Base-by-base conservation (phyloP, 2,329 filamentous ascomycete species). In the Botrytis squamosa region DNA sequence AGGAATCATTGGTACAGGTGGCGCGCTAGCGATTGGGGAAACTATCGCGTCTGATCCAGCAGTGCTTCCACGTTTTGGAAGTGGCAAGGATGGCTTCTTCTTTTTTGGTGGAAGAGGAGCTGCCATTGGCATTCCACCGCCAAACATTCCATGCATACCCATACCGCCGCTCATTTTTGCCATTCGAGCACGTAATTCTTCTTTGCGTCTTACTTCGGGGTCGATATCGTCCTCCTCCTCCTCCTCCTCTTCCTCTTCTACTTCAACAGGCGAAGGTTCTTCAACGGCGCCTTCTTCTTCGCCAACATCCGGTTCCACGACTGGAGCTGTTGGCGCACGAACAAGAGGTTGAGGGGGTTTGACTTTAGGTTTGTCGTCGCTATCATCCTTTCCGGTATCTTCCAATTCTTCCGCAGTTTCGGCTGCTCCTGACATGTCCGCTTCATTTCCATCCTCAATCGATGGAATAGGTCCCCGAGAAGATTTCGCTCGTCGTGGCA, bases 91-190 rank as follows among this genome's bases (percentile, higher is more conserved):
- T 6, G 82, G 79, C 80, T 88, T 88, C 81, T 90, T 90, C 82
- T 90, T 90, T 80, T 86, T 89, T 59, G 85, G 84, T 16, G 84
- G 82, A 14, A 84, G 78, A 44, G 83, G 82, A 7, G 83, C 84
- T 74, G 87, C 85, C 84, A 92, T 87, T 25, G 90, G 88, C 81
- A 94, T 88, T 74, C 89, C 90, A 55, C 88, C 88, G 52, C 93
- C 93, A 82, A 97, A 97, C 90, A 98, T 96, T 79, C 94, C 93
- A 81, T 94, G 90, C 92, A 98, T 97, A 65, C 94, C 94, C 93
- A 97, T 97, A 36, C 95, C 95, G 72, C 95, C 95, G 78, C 95
- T 97, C 92, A 99, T 96, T 84, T 97, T 98, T 64, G 96, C 96
- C 94, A 99, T 99, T 78, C 96, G 90, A 75, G 96, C 94, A 75